phyloP scores from a whole-genome alignment of 1,139 yeast species.

The Candida sp. region DNA sequence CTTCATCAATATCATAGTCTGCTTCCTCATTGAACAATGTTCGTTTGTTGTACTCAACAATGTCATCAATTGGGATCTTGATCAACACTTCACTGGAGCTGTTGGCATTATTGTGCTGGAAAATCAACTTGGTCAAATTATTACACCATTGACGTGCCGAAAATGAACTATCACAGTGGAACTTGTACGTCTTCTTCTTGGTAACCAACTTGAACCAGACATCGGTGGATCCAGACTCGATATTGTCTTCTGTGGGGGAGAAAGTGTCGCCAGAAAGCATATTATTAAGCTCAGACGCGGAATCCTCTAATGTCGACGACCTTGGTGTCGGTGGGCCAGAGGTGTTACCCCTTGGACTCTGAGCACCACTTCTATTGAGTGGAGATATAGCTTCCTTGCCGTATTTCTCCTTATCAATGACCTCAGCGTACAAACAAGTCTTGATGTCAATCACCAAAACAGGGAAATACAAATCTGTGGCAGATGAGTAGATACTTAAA shows the following conservation, averaged over 20 bases:
- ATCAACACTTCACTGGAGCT: conserved; percentile 74
- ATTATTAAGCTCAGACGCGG: conserved; percentile 17
- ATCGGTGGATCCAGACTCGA: conserved; percentile 31
- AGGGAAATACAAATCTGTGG: conserved; percentile 88
- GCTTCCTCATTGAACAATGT: conserved; percentile 21
- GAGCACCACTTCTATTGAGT: conserved; percentile 9
- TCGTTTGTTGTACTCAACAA: conserved; percentile 59
- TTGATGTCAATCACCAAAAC: conserved; percentile 72
- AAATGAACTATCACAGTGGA: conserved; percentile 73
- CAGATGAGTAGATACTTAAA: conserved; percentile 66
- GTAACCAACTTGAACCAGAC: conserved; percentile 64
- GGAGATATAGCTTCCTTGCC: conserved; percentile 16
- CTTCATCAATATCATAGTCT: conserved; percentile 13
- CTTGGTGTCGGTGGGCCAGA: conserved; percentile 18
- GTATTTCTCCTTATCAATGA: conserved; percentile 34
- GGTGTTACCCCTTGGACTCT: conserved; percentile 2
- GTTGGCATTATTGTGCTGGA: conserved; percentile 64
- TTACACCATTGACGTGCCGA: conserved; percentile 86
- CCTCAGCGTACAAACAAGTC: conserved; percentile 64
- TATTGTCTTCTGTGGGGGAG: conserved; percentile 26
- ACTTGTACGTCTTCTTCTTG: conserved; percentile 59
- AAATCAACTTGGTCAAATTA: conserved; percentile 73
- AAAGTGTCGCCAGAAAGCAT: conserved; percentile 28
- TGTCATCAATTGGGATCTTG: conserved; percentile 73
- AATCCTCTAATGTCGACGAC: conserved; percentile 17